Conservation (phyloP, 257 asterid genomes). For the Misopates orontium region DNA sequence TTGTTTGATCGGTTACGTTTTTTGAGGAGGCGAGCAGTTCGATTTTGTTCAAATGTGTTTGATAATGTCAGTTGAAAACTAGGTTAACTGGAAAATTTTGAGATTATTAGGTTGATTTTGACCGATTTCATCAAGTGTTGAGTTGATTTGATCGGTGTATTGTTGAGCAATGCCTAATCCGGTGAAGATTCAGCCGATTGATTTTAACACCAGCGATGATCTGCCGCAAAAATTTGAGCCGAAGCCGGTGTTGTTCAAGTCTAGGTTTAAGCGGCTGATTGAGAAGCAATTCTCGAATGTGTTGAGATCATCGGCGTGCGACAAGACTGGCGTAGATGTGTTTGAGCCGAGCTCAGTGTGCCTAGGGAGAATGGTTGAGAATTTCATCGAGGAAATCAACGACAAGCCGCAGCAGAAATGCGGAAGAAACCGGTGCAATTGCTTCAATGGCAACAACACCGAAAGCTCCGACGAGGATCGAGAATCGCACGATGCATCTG, state of each 20-base stretch:
- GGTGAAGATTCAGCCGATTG: constrained; percentile 85
- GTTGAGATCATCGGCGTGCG: constrained; percentile 42
- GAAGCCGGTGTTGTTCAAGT: constrained; percentile 49
- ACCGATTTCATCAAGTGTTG: background rate
- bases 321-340: constrained; percentile 47
- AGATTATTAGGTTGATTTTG: background rate
- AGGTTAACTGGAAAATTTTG: constrained; percentile 8
- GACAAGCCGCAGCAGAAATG: constrained; percentile 59
- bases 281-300: constrained; percentile 72
- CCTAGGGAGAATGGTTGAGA: constrained; percentile 82
- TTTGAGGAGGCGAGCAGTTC: constrained; percentile 14
- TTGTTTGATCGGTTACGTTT: background rate
- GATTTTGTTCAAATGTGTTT: constrained; percentile 3
- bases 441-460: constrained; percentile 63
- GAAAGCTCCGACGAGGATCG: constrained; percentile 75
- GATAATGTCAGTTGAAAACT: background rate
- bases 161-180: constrained; percentile 40
- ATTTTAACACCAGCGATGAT: constrained; percentile 43
- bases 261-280: constrained; percentile 77
- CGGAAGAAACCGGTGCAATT: constrained; percentile 60
- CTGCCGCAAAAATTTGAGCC: constrained; percentile 40
- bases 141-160: background rate
- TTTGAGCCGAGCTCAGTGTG: constrained; percentile 85
- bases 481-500: constrained; percentile 57
- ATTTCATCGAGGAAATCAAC: constrained; percentile 67